Conservation (phyloP, 768 basidiomycete genomes). For the Naematelia aurantialba region DNA sequence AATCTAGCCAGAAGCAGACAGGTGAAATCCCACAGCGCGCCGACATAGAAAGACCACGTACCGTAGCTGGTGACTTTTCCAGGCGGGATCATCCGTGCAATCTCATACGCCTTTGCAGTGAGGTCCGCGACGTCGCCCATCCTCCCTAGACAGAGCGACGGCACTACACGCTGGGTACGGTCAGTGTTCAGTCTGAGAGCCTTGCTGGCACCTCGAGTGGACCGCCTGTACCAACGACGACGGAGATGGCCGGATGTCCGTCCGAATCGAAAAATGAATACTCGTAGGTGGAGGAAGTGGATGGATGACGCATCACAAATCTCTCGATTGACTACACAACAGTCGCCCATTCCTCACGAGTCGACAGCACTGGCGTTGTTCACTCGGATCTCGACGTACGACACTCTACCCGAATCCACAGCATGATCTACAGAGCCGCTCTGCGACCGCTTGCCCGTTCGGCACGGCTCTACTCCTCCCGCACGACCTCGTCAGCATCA, state of each 20-base stretch:
- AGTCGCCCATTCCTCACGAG: too few species aligned
- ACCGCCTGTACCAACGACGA: neutral
- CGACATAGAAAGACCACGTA: conserved; percentile 13
- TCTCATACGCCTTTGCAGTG: conserved; percentile 44
- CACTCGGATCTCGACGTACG: too few species aligned
- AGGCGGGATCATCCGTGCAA: conserved; percentile 33
- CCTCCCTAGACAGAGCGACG: neutral
- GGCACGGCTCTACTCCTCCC: neutral
- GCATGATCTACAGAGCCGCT: neutral
- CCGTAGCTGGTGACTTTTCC: conserved; percentile 45
- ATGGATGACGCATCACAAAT: neutral
- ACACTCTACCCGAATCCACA: neutral
- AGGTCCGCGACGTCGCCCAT: conserved; percentile 42
- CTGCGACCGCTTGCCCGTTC: neutral
- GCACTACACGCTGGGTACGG: neutral
- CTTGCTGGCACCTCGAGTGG: neutral
- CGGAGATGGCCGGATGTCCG: neutral
- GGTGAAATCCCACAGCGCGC: too few species aligned
- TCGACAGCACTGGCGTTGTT: too few species aligned
- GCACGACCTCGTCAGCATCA: conserved; percentile 9
- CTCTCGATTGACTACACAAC: neutral
- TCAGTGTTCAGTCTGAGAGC: too few species aligned
- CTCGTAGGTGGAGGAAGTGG: neutral
- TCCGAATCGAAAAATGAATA: conserved; percentile 1
- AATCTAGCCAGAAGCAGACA: too few species aligned